Conservation (phyloP, 192 early-diverging fungal genomes). For the Backusella macrospora region DNA sequence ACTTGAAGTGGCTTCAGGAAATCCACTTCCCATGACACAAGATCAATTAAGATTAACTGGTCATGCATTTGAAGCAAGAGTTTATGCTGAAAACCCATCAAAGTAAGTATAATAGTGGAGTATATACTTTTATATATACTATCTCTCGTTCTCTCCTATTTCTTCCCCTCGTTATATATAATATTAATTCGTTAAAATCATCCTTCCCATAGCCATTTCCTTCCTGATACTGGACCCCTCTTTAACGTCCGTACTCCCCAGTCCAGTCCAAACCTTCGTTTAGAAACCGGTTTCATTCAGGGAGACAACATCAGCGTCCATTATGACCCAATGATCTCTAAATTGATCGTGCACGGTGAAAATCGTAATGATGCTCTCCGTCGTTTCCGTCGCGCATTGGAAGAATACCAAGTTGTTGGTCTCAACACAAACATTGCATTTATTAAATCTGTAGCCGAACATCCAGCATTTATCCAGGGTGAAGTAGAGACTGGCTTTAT, state of each 20-base stretch:
- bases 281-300: conserved; percentile 91
- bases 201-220: conserved; percentile 64
- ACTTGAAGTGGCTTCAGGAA: conserved; percentile 91
- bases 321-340: conserved; percentile 97
- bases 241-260: conserved; percentile 74
- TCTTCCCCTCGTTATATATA: neutral
- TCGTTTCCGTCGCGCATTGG: conserved; percentile 77
- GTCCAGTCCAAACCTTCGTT: conserved; percentile 64
- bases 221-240: conserved; percentile 93
- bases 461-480: conserved; percentile 82
- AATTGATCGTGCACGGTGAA: conserved; percentile 84
- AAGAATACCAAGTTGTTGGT: conserved; percentile 88
- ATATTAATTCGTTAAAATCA: neutral
- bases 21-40: conserved; percentile 75
- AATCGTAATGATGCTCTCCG: conserved; percentile 85
- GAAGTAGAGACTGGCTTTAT: conserved; percentile 97
- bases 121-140: neutral
- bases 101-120: conserved; percentile 44
- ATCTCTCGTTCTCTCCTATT: neutral
- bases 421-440: conserved; percentile 94
- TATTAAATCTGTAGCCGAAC: conserved; percentile 73
- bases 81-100: conserved; percentile 95
- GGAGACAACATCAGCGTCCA: conserved; percentile 92
- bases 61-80: conserved; percentile 95
- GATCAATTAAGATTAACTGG: conserved; percentile 73